Base-by-base conservation (phyloP, 2,329 filamentous ascomycete genomes). In the Aspergillus cejpii region DNA sequence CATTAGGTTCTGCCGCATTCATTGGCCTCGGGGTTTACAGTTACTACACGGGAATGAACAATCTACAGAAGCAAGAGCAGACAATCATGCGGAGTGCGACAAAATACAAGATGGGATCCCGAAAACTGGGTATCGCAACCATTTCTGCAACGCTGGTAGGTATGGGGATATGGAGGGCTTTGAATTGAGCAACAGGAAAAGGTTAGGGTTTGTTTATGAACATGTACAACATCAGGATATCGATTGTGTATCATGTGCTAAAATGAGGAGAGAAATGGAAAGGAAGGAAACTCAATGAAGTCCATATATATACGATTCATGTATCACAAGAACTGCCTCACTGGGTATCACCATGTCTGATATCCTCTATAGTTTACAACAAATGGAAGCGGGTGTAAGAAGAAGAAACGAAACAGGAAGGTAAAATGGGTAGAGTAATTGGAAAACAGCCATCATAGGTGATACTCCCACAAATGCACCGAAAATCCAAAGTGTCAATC, bases 11-110 rank as follows among this genome's bases (percentile, higher is more conserved):
- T 59, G 76, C 81, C 29, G 84, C 85, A 1, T 88, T 92, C 52
- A 72, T 87, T 44, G 84, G 84, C 1, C 78, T 91, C 12, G 86
- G 81, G 3, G 81, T 75, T 1, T 92, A 90, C 68, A 89, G 81
- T 65, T 90, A 89, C 68, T 73, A 81, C 49, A 85, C 84, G 2
- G 87, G 87, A 46, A 84, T 82, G 66, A 72, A 74, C 40, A 85
- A 90, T 64, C 77, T 92, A 23, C 76, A 81, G 56, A 73, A 75
- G 56, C 83, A 87, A 62, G 75, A 77, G 49, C 59, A 63, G 41
- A 57, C 59, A 48, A 87, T 90, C 50, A 67, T 87, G 47, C 74
- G 78, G 60, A 85, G 83, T 68, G 78, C 79, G 37, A 84, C 83
- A 20, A 75, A 80, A 55, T 83, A 89, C 59, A 84, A 85, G 48